Evolutionary conservation across 208 protist genomes (phyloP), one percentile per base, ranked within the genome.

Genomic region (Crithidia expoeki): DNA sequence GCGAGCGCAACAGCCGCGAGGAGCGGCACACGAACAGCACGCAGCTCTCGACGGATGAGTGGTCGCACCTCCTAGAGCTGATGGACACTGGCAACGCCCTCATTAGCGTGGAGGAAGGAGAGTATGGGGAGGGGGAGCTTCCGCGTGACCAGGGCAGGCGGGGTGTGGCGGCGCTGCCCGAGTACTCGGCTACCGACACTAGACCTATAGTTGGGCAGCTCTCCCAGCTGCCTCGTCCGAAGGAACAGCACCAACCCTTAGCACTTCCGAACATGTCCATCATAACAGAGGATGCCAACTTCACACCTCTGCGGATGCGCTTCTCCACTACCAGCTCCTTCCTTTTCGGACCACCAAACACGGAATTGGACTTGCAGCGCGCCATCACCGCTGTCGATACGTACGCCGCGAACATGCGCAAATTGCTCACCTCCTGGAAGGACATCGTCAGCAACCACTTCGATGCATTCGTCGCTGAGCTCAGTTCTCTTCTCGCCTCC

Each of bases 351-450:
- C 33, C 33, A 16, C 19, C 53, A 21, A 59, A 28, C 33, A 4
- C 53, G 2, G 53, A 40, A n/a, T 33, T 59, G 19, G 33, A 59
- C 53, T 33, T 59, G 53, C 53, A 38, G 33, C 53, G 53, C 6
- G 53, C 53, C 53, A 59, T 59, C 32, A 46, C 33, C 33, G 53
- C 33, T 33, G 53, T 59, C 33, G 53, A 59, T 33, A 6, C 33
- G n/a, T 44, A 59, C 53, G 53, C 53, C 19, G 30, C 53, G 5
- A 40, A 59, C 53, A 38, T 59, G 53, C 53, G 53, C 53, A 2
- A 14, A 11, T 16, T 59, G 7, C 33, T 59, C 30, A 59, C 33
- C 30, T 46, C 53, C 33, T 59, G 53, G 53, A 30, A 59, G n/a
- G 33, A 59, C 53, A 59, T 59, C 30, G 4, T 27, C 33, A 23